These are phyloP conservation scores for Rostrohypoxylon terebratum DNA, from an alignment of 495 filamentous ascomycete genomes.

Conservation along the genomic window DNA sequence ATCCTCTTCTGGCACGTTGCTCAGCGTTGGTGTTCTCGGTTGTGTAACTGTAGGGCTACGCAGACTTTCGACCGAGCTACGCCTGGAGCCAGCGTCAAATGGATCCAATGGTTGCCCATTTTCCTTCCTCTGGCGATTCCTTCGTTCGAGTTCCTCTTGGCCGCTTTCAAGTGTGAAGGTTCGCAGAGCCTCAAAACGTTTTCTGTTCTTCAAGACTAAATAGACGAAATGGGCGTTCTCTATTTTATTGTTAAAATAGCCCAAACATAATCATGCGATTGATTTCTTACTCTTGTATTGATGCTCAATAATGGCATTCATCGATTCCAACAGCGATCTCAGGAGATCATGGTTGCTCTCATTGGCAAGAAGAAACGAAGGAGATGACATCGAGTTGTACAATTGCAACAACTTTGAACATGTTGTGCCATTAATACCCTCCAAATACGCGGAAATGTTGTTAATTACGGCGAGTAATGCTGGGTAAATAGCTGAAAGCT, in stretches of 20 bases:
- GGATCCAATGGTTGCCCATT: conserved; percentile 59
- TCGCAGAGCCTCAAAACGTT: conserved; percentile 87
- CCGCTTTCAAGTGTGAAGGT: conserved; percentile 96
- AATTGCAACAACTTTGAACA: conserved; percentile 88
- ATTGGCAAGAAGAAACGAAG: conserved; percentile 93
- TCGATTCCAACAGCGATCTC: conserved; percentile 84
- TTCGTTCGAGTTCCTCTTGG: conserved; percentile 89
- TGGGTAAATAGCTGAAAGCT: conserved; percentile 91
- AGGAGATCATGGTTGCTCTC: conserved; percentile 90
- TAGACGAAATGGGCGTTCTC: conserved; percentile 89
- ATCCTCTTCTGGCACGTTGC: conserved; percentile 83
- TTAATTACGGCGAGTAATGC: conserved; percentile 92
- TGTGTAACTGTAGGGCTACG: conserved; percentile 69
- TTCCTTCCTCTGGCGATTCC: conserved; percentile 80
- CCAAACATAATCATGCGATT: not conserved
- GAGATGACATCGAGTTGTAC: conserved; percentile 94
- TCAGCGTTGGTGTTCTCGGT: conserved; percentile 70
- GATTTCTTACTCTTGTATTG: conserved; percentile 77
- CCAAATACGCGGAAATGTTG: conserved; percentile 87
- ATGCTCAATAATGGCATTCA: conserved; percentile 94
- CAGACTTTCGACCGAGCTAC: conserved; percentile 76
- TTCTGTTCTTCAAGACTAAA: conserved; percentile 79
- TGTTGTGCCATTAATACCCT: conserved; percentile 77
- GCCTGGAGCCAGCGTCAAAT: conserved; percentile 61
- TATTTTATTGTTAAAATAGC: conserved; percentile 54